Conservation (phyloP, 352 stramenopile species). For the Thraustochytrium sp. region DNA sequence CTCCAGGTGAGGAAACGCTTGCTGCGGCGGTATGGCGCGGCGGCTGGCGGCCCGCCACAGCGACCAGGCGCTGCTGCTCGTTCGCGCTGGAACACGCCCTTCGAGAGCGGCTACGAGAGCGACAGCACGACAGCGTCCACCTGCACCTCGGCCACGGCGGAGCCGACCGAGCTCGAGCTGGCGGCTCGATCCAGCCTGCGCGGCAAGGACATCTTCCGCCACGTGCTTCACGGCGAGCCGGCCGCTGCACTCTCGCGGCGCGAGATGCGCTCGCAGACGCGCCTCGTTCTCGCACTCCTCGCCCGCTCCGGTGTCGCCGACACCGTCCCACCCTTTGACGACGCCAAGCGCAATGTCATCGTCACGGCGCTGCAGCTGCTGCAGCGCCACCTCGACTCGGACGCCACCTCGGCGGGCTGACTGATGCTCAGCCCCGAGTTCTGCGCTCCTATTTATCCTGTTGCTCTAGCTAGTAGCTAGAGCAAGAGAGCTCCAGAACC, state of each 20-base stretch:
- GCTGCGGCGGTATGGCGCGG: not conserved
- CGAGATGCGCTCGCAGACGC: not conserved
- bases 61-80: not conserved
- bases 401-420: too few relatives aligned
- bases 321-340: not conserved
- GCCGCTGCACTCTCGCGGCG: not conserved
- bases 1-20: not conserved
- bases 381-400: conserved; percentile 10
- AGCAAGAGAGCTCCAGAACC: too few relatives aligned
- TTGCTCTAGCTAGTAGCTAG: too few relatives aligned
- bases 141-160: not conserved
- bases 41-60: not conserved
- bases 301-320: not conserved
- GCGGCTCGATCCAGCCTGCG: not conserved
- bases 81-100: not conserved
- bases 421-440: too few relatives aligned
- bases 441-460: too few relatives aligned
- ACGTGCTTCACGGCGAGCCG: not conserved
- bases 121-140: not conserved
- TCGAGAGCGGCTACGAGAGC: not conserved
- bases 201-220: not conserved
- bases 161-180: not conserved
- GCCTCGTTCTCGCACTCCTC: not conserved
- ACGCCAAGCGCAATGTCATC: not conserved
- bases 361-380: not conserved